phyloP scores from a whole-genome alignment of 768 basidiomycete species.

The Tulasnella sp. region DNA sequence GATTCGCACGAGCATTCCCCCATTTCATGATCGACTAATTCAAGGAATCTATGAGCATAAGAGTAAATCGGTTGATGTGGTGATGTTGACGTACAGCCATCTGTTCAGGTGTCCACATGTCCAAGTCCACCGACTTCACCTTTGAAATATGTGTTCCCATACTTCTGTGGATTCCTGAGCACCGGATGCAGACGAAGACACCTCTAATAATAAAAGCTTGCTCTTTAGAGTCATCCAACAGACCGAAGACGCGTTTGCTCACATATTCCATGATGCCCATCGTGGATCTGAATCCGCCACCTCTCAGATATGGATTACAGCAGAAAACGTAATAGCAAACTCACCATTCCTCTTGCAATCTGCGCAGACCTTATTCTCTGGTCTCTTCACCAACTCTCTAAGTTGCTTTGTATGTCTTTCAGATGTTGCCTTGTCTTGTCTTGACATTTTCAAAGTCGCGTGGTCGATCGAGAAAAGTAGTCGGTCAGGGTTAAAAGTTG shows the following conservation, averaged over 20 bases:
- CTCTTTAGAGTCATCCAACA: not conserved
- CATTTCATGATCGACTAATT: constrained; percentile 72
- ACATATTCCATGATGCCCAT: constrained; percentile 98
- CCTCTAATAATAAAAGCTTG: constrained; percentile 38
- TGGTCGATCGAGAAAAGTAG: not conserved
- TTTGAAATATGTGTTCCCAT: constrained; percentile 98
- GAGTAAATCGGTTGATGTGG: not conserved
- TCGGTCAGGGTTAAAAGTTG: not conserved
- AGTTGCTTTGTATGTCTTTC: constrained; percentile 67
- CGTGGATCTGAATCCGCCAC: constrained; percentile 55
- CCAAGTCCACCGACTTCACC: constrained; percentile 94
- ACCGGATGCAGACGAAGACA: constrained; percentile 90
- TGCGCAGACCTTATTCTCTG: constrained; percentile 88
- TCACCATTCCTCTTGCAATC: constrained; percentile 94
- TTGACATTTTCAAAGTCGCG: constrained; percentile 18
- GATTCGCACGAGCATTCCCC: constrained; percentile 86
- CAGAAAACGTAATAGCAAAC: constrained; percentile 12
- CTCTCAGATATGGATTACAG: not conserved
- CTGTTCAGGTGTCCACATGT: constrained; percentile 95
- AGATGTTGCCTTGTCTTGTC: constrained; percentile 73
- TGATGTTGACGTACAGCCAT: constrained; percentile 53
- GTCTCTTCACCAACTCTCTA: constrained; percentile 72
- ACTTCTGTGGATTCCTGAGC: constrained; percentile 91
- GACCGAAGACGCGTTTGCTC: constrained; percentile 22
- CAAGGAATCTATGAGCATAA: not conserved